These are phyloP conservation scores for Penicillium macrosclerotiorum DNA, from an alignment of 495 filamentous ascomycete genomes.

Conservation along the genomic window DNA sequence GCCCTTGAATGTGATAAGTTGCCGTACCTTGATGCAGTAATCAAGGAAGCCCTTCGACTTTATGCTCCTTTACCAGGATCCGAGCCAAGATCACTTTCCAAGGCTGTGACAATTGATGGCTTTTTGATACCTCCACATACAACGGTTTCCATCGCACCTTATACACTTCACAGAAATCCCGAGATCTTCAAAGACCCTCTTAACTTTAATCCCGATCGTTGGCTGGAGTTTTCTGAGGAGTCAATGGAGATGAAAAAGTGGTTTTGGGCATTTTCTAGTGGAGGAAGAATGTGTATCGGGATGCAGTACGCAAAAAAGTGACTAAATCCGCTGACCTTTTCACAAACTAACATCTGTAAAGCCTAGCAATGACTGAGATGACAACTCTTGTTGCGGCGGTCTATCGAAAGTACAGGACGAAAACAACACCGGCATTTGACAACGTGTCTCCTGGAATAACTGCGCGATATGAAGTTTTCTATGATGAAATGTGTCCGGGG, in stretches of 20 bases:
- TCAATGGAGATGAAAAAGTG: conserved; percentile 54
- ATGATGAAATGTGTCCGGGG: conserved; percentile 24
- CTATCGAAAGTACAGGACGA: conserved; percentile 34
- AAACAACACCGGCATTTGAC: conserved; percentile 14
- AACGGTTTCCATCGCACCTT: conserved; percentile 59
- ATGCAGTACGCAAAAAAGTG: conserved; percentile 50
- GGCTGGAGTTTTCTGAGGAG: conserved; percentile 39
- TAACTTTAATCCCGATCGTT: conserved; percentile 56
- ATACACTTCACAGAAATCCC: conserved; percentile 60
- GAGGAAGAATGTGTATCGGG: conserved; percentile 76
- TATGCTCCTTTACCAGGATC: conserved; percentile 64
- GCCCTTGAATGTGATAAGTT: conserved; percentile 58
- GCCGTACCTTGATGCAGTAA: conserved; percentile 63
- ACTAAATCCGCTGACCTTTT: too few relatives aligned
- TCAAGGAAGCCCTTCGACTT: conserved; percentile 69
- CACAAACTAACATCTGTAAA: too few relatives aligned
- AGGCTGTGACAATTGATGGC: conserved; percentile 26
- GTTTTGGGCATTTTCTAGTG: conserved; percentile 78
- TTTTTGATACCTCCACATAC: conserved; percentile 55
- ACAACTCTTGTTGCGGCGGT: conserved; percentile 36
- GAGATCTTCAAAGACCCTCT: conserved; percentile 50
- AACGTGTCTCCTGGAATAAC: conserved; percentile 31
- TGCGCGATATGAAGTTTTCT: conserved; percentile 40
- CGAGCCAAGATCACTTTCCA: conserved; percentile 51
- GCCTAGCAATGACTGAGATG: conserved; percentile 44